Evolutionary conservation across 2,329 filamentous ascomycete species (phyloP).

Genomic region (Huntiella abstrusa): DNA sequence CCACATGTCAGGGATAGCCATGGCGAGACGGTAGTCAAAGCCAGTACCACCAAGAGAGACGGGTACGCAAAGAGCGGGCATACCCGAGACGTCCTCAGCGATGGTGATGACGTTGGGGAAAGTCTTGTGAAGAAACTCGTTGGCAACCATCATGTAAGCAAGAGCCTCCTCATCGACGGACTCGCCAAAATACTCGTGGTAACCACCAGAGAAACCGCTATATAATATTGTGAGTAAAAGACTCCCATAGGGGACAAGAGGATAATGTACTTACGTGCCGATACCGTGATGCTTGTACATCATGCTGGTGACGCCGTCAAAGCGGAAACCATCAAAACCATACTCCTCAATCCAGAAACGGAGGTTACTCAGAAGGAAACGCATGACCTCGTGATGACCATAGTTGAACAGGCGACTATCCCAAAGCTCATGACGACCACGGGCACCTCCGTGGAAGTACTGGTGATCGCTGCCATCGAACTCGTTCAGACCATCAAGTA

Average conservation of each 20-base stretch:
- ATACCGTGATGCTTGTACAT: slow-evolving; percentile 91
- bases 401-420: slow-evolving; percentile 97
- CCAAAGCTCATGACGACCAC: slow-evolving; percentile 82
- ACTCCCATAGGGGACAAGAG: too few relatives aligned
- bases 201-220: slow-evolving; percentile 89
- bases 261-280: slow-evolving; percentile 51
- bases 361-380: slow-evolving; percentile 90
- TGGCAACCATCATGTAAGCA: slow-evolving; percentile 88
- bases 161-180: slow-evolving; percentile 84
- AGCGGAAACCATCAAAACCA: slow-evolving; percentile 87
- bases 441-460: slow-evolving; percentile 80
- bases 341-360: slow-evolving; percentile 99
- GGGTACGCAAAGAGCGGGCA: slow-evolving; percentile 87
- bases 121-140: slow-evolving; percentile 82
- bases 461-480: slow-evolving; percentile 90
- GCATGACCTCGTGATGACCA: slow-evolving; percentile 76
- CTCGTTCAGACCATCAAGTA: slow-evolving; percentile 82
- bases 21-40: slow-evolving; percentile 92
- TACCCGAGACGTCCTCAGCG: slow-evolving; percentile 93
- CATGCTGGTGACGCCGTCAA: slow-evolving; percentile 98
- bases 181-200: slow-evolving; percentile 91
- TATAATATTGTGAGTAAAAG: slow-evolving; percentile 14
- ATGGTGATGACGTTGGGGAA: slow-evolving; percentile 82
- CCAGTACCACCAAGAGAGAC: slow-evolving; percentile 77
- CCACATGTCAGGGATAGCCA: slow-evolving; percentile 97